phyloP scores from a whole-genome alignment of 495 filamentous ascomycete genomes.

The Penicillium pulvis region DNA sequence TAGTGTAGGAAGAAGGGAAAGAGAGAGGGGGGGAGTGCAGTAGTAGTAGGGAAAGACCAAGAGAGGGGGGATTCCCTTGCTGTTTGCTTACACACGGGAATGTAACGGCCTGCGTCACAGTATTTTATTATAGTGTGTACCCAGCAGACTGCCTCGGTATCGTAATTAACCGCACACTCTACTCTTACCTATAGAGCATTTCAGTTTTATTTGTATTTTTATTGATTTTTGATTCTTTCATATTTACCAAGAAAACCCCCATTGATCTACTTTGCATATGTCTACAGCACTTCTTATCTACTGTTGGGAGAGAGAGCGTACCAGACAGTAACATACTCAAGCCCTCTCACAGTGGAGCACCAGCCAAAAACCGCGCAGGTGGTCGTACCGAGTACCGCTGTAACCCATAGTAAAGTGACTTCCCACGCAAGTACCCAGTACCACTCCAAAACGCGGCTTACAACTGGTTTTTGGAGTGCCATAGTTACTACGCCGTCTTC shows the following conservation, averaged over 20 bases:
- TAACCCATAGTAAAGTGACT: slow-evolving; percentile 20
- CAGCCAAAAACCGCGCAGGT: slow-evolving; percentile 27
- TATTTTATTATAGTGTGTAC: slow-evolving; percentile 1
- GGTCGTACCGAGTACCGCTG: slow-evolving; percentile 26
- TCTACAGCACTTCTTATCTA: not conserved
- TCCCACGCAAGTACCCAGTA: slow-evolving; percentile 18
- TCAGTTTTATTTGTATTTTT: not conserved
- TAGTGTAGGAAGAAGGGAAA: slow-evolving; percentile 56
- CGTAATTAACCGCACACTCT: not conserved
- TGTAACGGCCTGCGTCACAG: slow-evolving; percentile 15
- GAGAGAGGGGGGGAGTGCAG: slow-evolving; percentile 46
- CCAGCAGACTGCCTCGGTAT: not conserved
- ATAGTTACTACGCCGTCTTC: not conserved
- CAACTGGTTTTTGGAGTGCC: not conserved
- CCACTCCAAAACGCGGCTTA: slow-evolving; percentile 10
- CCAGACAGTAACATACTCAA: slow-evolving; percentile 22
- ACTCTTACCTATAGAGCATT: not conserved
- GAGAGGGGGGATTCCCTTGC: slow-evolving; percentile 30
- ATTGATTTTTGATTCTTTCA: not conserved
- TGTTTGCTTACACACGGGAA: slow-evolving; percentile 29
- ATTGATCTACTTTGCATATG: too few relatives aligned
- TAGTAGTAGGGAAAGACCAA: slow-evolving; percentile 63
- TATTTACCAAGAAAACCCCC: not conserved
- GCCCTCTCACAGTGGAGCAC: slow-evolving; percentile 23
- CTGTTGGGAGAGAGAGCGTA: not conserved